phyloP scores from a whole-genome alignment of 2,329 filamentous ascomycete species.

The Fusarium keratoplasticum region DNA sequence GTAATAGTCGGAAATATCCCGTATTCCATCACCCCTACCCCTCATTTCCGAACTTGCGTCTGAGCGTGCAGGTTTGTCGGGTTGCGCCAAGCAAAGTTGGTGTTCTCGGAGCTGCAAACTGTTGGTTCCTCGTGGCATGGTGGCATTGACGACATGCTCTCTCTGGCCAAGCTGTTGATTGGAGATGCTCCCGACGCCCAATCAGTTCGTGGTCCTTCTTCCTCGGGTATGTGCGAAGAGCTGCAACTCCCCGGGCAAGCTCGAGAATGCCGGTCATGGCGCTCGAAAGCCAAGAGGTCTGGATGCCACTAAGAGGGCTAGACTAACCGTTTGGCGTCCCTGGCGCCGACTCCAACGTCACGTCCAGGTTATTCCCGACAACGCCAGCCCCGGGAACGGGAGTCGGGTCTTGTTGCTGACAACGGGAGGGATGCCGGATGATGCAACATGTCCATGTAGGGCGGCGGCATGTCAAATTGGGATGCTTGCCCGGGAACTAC shows the following conservation, averaged over 20 bases:
- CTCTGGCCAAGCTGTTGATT: not conserved
- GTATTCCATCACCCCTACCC: not conserved
- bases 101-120: slow-evolving; percentile 1
- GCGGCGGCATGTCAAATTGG: not conserved
- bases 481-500: not conserved
- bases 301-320: slow-evolving; percentile 13
- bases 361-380: slow-evolving; percentile 40
- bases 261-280: slow-evolving; percentile 6
- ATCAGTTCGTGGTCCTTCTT: not conserved
- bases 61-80: not conserved
- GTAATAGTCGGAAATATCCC: slow-evolving; percentile 19
- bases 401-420: slow-evolving; percentile 4
- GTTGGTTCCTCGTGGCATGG: not conserved
- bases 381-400: not conserved
- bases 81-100: not conserved
- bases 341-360: slow-evolving; percentile 22
- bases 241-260: not conserved
- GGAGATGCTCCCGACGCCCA: not conserved
- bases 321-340: slow-evolving; percentile 22
- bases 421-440: slow-evolving; percentile 14
- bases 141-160: not conserved
- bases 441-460: slow-evolving; percentile 2
- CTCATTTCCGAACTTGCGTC: not conserved
- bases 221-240: slow-evolving; percentile 20
- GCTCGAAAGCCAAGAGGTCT: slow-evolving; percentile 11